A percentile compares a stretch with the other conserved stretches of the same genome.
phyloP scores from a whole-genome alignment of 305 asterid species.

The Fraxinus paxiana region DNA sequence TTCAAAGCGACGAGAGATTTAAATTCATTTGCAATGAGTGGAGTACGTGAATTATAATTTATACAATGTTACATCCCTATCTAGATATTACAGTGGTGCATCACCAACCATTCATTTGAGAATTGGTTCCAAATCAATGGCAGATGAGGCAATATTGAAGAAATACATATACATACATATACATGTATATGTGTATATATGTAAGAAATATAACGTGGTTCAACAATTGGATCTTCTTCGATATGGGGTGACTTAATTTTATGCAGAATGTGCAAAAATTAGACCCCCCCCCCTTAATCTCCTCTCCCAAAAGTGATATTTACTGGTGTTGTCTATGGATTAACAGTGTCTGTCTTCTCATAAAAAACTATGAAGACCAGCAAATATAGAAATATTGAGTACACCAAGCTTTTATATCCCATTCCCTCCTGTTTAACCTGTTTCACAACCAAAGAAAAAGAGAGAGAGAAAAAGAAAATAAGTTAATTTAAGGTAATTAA shows the following conservation, averaged over 20 bases:
- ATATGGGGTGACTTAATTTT: neutral
- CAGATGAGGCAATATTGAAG: neutral
- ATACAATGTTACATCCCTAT: slow-evolving; percentile 23
- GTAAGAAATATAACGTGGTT: neutral
- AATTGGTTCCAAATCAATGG: neutral
- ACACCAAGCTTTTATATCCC: slow-evolving; percentile 40
- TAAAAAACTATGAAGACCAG: slow-evolving; percentile 40
- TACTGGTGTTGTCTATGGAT: slow-evolving; percentile 1
- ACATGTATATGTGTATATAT: neutral
- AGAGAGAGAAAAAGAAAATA: neutral
- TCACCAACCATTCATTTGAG: neutral
- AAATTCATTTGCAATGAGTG: neutral
- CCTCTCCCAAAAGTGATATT: slow-evolving; percentile 21
- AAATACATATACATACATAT: neutral
- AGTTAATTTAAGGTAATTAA: neutral
- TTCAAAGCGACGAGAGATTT: neutral
- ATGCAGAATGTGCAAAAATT: neutral
- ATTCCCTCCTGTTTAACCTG: slow-evolving; percentile 51
- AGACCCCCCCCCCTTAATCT: neutral
- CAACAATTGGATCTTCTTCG: neutral
- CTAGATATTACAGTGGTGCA: slow-evolving; percentile 9
- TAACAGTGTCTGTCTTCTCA: slow-evolving; percentile 32
- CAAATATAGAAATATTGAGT: slow-evolving; percentile 41
- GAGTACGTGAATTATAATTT: slow-evolving; percentile 18
- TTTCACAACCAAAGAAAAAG: slow-evolving; percentile 13